Evolutionary conservation across 352 stramenopile species (phyloP).

Genomic region (Globisporangium cederbergense): DNA sequence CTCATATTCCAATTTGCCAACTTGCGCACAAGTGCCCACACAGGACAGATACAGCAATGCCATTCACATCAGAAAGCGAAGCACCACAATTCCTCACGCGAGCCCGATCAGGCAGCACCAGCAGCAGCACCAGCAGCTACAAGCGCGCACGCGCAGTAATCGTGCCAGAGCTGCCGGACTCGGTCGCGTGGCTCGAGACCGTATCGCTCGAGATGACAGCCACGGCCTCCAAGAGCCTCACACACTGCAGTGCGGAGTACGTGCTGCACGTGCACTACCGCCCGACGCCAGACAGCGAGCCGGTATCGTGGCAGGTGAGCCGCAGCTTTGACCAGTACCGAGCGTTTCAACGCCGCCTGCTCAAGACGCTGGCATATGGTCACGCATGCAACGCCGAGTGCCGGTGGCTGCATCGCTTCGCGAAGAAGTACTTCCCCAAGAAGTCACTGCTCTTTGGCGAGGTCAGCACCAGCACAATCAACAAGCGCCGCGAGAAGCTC

Average conservation of each 20-base stretch:
- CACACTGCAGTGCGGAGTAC: slow-evolving; percentile 6
- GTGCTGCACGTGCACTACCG: slow-evolving; percentile 8
- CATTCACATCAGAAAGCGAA: too few species aligned
- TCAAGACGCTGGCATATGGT: slow-evolving; percentile 44
- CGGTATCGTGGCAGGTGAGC: background rate
- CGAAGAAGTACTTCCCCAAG: slow-evolving; percentile 62
- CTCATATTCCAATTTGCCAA: too few species aligned
- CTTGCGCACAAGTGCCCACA: too few species aligned
- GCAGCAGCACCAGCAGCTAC: slow-evolving; percentile 3
- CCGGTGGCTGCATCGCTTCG: slow-evolving; percentile 59
- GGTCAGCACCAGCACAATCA: background rate
- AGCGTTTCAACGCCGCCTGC: slow-evolving; percentile 40
- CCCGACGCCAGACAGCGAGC: background rate
- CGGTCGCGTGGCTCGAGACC: slow-evolving; percentile 14
- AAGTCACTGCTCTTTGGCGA: slow-evolving; percentile 23
- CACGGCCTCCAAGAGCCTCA: background rate
- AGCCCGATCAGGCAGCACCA: background rate
- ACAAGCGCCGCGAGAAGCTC: slow-evolving; percentile 23
- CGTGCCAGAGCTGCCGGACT: slow-evolving; percentile 1
- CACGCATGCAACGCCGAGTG: slow-evolving; percentile 62
- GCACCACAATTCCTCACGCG: too few species aligned
- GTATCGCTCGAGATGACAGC: slow-evolving; percentile 12
- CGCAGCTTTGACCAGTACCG: slow-evolving; percentile 41
- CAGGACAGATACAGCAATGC: too few species aligned
- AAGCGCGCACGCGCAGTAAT: background rate